A percentile compares a stretch with the other conserved stretches of the same genome.
These are phyloP conservation scores for Didymella glomerata DNA, from an alignment of 2,329 filamentous ascomycete species.

Conservation along the genomic window DNA sequence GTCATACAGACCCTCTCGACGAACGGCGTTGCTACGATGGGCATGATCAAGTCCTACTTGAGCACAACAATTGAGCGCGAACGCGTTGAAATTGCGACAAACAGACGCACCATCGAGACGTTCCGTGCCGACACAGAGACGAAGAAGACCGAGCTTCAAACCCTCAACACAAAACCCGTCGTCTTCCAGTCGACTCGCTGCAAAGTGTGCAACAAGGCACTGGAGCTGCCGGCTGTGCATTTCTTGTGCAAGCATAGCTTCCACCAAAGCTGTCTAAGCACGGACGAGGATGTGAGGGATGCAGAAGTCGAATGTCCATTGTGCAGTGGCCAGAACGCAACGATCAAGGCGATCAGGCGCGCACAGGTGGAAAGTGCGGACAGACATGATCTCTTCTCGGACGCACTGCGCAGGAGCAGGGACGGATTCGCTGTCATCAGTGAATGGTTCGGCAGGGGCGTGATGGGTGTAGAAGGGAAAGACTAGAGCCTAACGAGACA, in stretches of 20 bases:
- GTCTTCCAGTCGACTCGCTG: conserved; percentile 93
- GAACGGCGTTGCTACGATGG: conserved; percentile 91
- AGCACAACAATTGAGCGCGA: conserved; percentile 88
- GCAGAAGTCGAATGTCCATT: conserved; percentile 81
- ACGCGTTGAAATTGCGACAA: conserved; percentile 82
- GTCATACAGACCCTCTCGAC: conserved; percentile 89
- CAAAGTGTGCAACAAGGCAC: conserved; percentile 76
- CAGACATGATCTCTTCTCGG: conserved; percentile 87
- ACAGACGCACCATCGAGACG: conserved; percentile 80
- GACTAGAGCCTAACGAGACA: conserved; percentile 29
- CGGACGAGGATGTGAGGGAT: conserved; percentile 66
- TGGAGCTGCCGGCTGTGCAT: conserved; percentile 91
- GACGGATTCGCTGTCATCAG: conserved; percentile 91
- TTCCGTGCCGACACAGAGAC: conserved; percentile 84
- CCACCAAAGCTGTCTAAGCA: conserved; percentile 87
- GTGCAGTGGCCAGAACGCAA: conserved; percentile 84
- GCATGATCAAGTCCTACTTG: conserved; percentile 93
- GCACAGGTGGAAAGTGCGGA: conserved; percentile 87
- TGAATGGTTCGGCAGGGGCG: conserved; percentile 93
- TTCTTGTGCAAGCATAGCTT: conserved; percentile 98
- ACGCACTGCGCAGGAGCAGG: conserved; percentile 77
- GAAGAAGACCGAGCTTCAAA: conserved; percentile 79
- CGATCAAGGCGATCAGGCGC: conserved; percentile 84
- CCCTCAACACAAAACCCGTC: conserved; percentile 79
- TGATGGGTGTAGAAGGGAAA: conserved; percentile 69